Base-by-base conservation (phyloP, 352 stramenopile species). In the Phytophthora fragariaefolia region DNA sequence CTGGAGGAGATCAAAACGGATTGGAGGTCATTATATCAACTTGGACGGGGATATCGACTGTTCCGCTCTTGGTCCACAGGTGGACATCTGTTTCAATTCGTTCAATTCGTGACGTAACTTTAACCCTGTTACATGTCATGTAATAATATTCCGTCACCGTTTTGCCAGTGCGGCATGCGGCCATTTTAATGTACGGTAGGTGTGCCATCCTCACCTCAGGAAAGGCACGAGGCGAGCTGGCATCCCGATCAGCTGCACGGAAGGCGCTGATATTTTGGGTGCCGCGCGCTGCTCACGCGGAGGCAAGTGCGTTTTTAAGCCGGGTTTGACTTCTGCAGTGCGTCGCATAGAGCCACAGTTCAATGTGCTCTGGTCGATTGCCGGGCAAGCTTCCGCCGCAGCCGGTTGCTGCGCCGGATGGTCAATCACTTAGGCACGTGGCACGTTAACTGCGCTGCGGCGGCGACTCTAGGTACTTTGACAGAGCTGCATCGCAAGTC, bases 1-100 rank as follows among this genome's bases (percentile, higher is more conserved):
- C 15, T 70, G 62, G 61, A 34, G 32, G 7, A 15, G 10, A 40
- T 40, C 32, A n/a, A n/a, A n/a, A n/a, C n/a, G n/a, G n/a, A n/a
- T n/a, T n/a, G n/a, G n/a, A n/a, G n/a, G n/a, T n/a, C n/a, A n/a
- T n/a, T n/a, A n/a, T n/a, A n/a, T n/a, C n/a, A n/a, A n/a, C n/a
- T n/a, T n/a, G n/a, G n/a, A 40, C 48, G 18, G 9, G 38, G 43
- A 46, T 60, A 18, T 20, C 1, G 6, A 22, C 2, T 48, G 55
- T 48, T 55, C 28, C 20, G 55, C 26, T 20, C 15, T 28, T 48
- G 22, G 55, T 63, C 43, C 48, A 49, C 13, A 40, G 52, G 36
- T 50, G 52, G 32, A 58, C 12, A 48, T 15, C 1, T 54, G 54
- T 61, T 6, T 34, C 54, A n/a, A 15, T 24, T 6, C 5, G 40